Percentiles rank a stretch among this genome's conserved stretches.
These are phyloP conservation scores for Termitomyces sp. DNA, from an alignment of 768 basidiomycete species.

Conservation along the genomic window DNA sequence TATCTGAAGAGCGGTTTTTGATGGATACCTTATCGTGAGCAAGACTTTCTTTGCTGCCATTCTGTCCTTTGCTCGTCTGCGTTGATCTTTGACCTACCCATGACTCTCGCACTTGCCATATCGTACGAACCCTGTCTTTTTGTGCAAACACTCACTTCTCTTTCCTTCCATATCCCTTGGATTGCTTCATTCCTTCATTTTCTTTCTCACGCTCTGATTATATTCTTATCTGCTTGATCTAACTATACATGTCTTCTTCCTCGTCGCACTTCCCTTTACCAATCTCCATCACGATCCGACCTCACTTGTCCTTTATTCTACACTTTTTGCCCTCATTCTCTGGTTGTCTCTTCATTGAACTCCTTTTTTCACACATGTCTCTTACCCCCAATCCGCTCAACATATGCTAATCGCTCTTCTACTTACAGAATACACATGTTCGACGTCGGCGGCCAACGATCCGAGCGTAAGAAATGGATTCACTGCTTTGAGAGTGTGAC, in stretches of 20 bases:
- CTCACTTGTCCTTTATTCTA: too few relatives aligned
- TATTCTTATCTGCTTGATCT: too few relatives aligned
- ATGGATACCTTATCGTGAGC: conserved; percentile 60
- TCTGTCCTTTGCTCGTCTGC: not conserved
- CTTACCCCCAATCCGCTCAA: not conserved
- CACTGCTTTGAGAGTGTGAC: conserved; percentile 30
- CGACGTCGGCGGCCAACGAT: conserved; percentile 76
- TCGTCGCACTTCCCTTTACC: too few relatives aligned
- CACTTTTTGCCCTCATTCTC: not conserved
- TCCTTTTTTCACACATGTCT: too few relatives aligned
- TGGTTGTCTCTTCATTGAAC: not conserved
- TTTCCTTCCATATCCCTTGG: not conserved
- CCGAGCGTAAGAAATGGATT: conserved; percentile 80
- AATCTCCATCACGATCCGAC: too few relatives aligned
- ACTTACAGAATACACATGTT: conserved; percentile 57
- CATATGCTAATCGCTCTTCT: not conserved
- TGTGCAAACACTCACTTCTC: too few relatives aligned
- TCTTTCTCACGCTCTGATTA: not conserved
- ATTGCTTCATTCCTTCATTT: not conserved
- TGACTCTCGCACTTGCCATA: not conserved
- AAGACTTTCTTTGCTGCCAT: too few relatives aligned
- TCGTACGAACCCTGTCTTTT: too few relatives aligned
- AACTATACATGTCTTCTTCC: too few relatives aligned
- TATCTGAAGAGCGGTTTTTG: conserved; percentile 77
- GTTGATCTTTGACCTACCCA: not conserved